Percentiles rank a stretch among this genome's conserved stretches.
Conservation (phyloP, 192 early-diverging fungal genomes). For the Globomyces pollinis-pini region DNA sequence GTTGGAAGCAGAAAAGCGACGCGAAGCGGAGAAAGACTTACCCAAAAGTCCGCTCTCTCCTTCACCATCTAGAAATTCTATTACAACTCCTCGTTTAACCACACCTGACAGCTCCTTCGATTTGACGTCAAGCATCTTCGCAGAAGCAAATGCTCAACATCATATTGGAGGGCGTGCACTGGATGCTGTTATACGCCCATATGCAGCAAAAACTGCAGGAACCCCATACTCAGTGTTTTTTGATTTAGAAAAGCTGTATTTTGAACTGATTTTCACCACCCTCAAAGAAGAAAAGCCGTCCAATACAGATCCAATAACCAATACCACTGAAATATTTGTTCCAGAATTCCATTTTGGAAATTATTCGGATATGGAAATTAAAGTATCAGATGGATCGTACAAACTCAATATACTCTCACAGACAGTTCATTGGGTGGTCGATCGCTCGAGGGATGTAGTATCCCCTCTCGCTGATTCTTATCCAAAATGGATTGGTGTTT, state of each 20-base stretch:
- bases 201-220: constrained; percentile 69
- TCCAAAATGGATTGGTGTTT: no score
- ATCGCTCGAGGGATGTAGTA: no score
- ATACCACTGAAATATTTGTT: constrained; percentile 61
- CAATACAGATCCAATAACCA: constrained; percentile 8
- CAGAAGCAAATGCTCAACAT: constrained; percentile 31
- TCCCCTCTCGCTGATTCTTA: no score
- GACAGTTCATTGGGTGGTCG: constrained; percentile 54
- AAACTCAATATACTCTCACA: constrained; percentile 58
- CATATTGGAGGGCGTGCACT: constrained; percentile 70
- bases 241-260: constrained; percentile 50
- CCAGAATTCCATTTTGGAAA: constrained; percentile 63
- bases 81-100: constrained; percentile 21
- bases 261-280: constrained; percentile 52
- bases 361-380: constrained; percentile 34
- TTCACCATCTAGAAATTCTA: neutral
- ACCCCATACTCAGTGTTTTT: constrained; percentile 52
- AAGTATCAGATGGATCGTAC: constrained; percentile 63
- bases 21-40: neutral
- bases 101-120: constrained; percentile 62
- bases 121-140: constrained; percentile 28
- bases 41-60: neutral
- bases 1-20: neutral
- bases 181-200: constrained; percentile 73
- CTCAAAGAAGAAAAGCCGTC: neutral